Conservation (phyloP, 1,139 yeast genomes). For the Blastobotrys indianensis region DNA sequence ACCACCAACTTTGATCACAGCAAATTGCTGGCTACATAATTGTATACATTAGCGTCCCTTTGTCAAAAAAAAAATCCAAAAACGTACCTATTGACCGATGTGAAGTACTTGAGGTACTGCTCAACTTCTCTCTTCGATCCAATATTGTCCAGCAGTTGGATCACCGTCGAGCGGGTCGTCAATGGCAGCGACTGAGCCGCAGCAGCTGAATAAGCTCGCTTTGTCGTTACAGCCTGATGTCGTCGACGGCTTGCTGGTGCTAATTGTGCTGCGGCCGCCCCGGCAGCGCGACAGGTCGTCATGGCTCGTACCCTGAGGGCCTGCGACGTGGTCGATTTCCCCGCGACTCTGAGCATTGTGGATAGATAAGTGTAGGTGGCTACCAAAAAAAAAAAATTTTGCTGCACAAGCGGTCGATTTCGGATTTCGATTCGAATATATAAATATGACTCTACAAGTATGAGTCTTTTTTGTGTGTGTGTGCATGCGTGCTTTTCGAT, state of each 20-base stretch:
- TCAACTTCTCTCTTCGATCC: slow-evolving; percentile 98
- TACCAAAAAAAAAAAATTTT: neutral
- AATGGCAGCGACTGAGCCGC: slow-evolving; percentile 5
- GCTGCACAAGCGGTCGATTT: too few relatives aligned
- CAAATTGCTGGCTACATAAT: slow-evolving; percentile 72
- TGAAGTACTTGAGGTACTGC: slow-evolving; percentile 91
- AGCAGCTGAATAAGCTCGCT: slow-evolving; percentile 1
- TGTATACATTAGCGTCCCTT: neutral
- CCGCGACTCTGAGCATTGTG: slow-evolving; percentile 9
- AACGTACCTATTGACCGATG: slow-evolving; percentile 60
- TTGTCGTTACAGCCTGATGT: neutral
- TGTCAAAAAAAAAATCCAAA: neutral
- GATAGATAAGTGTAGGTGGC: neutral
- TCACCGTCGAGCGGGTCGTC: slow-evolving; percentile 88
- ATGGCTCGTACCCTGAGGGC: neutral
- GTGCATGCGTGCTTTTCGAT: too few relatives aligned
- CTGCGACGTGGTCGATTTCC: slow-evolving; percentile 1
- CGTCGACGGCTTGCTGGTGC: slow-evolving; percentile 1
- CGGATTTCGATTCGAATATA: too few relatives aligned
- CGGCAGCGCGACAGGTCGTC: neutral
- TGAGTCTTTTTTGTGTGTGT: too few relatives aligned
- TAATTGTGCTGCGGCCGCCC: neutral
- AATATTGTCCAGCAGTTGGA: slow-evolving; percentile 87
- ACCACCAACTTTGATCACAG: slow-evolving; percentile 98
- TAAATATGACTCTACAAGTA: too few relatives aligned